Conservation (phyloP, 2,329 filamentous ascomycete species). For the Microsporum ferrugineum region DNA sequence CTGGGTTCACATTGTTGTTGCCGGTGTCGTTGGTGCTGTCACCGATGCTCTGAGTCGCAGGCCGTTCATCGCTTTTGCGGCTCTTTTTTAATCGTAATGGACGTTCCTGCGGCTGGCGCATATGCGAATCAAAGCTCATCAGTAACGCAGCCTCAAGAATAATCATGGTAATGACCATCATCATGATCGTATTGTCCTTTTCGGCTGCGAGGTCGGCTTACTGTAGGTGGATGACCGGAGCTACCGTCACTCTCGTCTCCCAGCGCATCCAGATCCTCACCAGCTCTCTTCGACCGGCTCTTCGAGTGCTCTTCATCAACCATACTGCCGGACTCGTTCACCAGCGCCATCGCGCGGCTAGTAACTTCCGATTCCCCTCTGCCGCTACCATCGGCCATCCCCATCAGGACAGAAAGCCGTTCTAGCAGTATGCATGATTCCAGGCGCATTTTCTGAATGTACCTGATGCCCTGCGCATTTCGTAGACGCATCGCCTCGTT, state of each 20-base stretch:
- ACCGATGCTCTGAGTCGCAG: slow-evolving; percentile 20
- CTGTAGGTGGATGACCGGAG: slow-evolving; percentile 34
- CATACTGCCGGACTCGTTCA: slow-evolving; percentile 19
- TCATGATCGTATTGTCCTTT: too few species aligned
- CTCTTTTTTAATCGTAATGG: slow-evolving; percentile 36
- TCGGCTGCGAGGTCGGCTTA: slow-evolving; percentile 15
- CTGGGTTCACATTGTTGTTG: slow-evolving; percentile 13
- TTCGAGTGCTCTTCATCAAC: slow-evolving; percentile 6
- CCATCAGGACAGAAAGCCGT: slow-evolving; percentile 30
- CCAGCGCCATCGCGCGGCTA: slow-evolving; percentile 26
- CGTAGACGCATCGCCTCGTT: slow-evolving; percentile 75
- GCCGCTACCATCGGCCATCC: slow-evolving; percentile 28
- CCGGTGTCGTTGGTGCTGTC: slow-evolving; percentile 8
- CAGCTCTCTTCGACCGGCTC: slow-evolving; percentile 8
- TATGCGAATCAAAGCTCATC: not conserved
- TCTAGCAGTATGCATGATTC: slow-evolving; percentile 35
- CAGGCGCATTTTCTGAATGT: slow-evolving; percentile 82
- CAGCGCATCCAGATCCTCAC: slow-evolving; percentile 21
- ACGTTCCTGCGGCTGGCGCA: slow-evolving; percentile 35
- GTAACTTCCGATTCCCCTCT: slow-evolving; percentile 23
- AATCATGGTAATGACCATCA: not conserved
- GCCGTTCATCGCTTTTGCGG: slow-evolving; percentile 27
- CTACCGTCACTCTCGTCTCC: slow-evolving; percentile 36
- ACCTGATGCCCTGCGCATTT: slow-evolving; percentile 66
- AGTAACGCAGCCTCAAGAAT: not conserved